A percentile compares a stretch with the other conserved stretches of the same genome.
Conservation (phyloP, 2,329 filamentous ascomycete species). For the Lasiodiplodia sp. region DNA sequence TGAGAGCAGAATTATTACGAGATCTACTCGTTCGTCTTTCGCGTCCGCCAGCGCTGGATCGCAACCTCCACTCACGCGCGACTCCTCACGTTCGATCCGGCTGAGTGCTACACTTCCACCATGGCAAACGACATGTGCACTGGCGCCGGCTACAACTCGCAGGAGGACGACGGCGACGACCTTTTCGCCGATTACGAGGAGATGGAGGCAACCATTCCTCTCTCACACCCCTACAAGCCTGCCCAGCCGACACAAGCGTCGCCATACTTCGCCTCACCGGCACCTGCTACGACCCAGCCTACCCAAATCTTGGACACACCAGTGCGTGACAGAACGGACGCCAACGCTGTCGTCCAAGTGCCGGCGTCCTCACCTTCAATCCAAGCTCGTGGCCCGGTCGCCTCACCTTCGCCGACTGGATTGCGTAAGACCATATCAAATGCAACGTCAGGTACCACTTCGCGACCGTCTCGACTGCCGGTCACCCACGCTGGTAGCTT, state of each 20-base stretch:
- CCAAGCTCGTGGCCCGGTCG: slow-evolving; percentile 43
- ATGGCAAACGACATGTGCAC: slow-evolving; percentile 2
- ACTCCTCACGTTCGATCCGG: not conserved
- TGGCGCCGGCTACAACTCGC: slow-evolving; percentile 38
- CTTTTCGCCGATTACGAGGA: slow-evolving; percentile 59
- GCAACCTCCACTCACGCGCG: not conserved
- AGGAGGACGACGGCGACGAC: slow-evolving; percentile 56
- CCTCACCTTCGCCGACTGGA: slow-evolving; percentile 51
- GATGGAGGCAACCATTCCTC: slow-evolving; percentile 55
- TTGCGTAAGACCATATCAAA: not conserved
- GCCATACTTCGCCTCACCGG: not conserved
- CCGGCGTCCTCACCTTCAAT: slow-evolving; percentile 80
- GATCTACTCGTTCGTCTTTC: not conserved
- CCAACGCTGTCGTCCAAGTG: slow-evolving; percentile 71
- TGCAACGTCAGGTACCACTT: slow-evolving; percentile 48
- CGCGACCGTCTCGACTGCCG: not conserved
- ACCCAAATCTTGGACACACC: slow-evolving; percentile 64
- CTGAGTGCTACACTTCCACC: not conserved
- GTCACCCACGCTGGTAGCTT: slow-evolving; percentile 65
- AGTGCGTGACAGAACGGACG: slow-evolving; percentile 42
- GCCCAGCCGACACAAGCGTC: not conserved
- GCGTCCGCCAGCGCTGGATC: not conserved
- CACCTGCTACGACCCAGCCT: slow-evolving; percentile 59
- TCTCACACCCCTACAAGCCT: slow-evolving; percentile 8
- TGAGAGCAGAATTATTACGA: not conserved